Evolutionary conservation across 1,284 basidiomycete genomes (phyloP).

Genomic region (Ceratobasidium theobromae): DNA sequence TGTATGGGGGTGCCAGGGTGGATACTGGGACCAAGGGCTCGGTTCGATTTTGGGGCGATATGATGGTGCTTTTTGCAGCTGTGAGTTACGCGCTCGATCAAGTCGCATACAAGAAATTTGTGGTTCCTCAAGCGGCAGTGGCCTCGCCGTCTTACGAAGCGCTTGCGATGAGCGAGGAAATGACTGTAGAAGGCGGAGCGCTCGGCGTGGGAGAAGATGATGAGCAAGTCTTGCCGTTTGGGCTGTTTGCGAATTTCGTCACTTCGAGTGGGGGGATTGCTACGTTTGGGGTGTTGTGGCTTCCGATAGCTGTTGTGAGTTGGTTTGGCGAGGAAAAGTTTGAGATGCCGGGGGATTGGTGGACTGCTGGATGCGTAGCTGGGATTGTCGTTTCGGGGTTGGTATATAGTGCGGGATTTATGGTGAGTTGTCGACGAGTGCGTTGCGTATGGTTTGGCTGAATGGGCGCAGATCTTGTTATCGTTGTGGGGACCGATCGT

Average conservation of each 20-base stretch:
- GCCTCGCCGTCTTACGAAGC: background rate
- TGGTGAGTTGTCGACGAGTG: constrained; percentile 34
- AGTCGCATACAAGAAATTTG: constrained; percentile 79
- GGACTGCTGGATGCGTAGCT: constrained; percentile 27
- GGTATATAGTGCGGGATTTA: constrained; percentile 34
- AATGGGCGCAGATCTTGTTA: constrained; percentile 59
- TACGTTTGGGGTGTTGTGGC: constrained; percentile 35
- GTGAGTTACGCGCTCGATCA: constrained; percentile 69
- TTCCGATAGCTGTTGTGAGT: constrained; percentile 31
- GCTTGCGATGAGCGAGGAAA: too few relatives aligned
- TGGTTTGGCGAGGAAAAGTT: constrained; percentile 28
- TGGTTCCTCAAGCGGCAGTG: constrained; percentile 53
- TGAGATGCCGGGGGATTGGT: constrained; percentile 25
- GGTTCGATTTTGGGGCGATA: constrained; percentile 70
- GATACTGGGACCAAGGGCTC: constrained; percentile 43
- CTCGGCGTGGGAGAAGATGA: constrained; percentile 54
- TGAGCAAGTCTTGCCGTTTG: constrained; percentile 42
- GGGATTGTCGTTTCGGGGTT: constrained; percentile 30
- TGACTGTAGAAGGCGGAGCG: too few relatives aligned
- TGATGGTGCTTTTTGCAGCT: constrained; percentile 69
- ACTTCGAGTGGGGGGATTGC: constrained; percentile 34
- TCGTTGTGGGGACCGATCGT: constrained; percentile 83
- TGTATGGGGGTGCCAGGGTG: constrained; percentile 76
- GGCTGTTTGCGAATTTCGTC: constrained; percentile 35
- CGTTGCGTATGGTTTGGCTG: background rate